phyloP scores from a whole-genome alignment of 179 eudicot genomes.

The Actinidia chinensis region DNA sequence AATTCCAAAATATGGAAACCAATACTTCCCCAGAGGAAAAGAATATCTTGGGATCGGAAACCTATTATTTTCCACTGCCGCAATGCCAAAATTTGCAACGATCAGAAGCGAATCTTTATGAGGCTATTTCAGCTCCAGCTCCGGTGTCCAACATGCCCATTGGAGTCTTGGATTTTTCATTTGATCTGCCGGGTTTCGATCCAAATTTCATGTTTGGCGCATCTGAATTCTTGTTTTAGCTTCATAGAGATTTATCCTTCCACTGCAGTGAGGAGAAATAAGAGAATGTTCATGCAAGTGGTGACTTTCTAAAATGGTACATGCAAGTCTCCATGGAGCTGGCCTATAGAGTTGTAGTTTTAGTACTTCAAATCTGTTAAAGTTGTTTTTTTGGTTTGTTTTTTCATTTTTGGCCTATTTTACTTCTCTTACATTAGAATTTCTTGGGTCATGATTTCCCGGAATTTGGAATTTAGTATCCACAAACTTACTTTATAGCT shows the following conservation, averaged over 20 bases:
- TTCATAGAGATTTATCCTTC: background rate
- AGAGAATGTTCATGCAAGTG: too few species aligned
- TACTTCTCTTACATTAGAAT: too few species aligned
- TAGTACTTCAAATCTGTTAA: too few species aligned
- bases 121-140: constrained; percentile 57
- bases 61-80: constrained; percentile 51
- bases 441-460: too few species aligned
- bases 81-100: constrained; percentile 38
- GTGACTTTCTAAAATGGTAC: too few species aligned
- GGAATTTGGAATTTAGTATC: too few species aligned
- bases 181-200: constrained; percentile 42
- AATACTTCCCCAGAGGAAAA: constrained; percentile 28
- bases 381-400: too few species aligned
- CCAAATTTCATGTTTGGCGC: constrained; percentile 46
- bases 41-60: constrained; percentile 42
- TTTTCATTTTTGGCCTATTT: too few species aligned
- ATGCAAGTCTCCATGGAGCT: too few species aligned
- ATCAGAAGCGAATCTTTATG: constrained; percentile 44
- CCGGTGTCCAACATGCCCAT: constrained; percentile 72
- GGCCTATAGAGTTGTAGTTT: too few species aligned
- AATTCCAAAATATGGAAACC: constrained; percentile 31
- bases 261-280: too few species aligned
- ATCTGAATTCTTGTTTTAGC: constrained; percentile 39
- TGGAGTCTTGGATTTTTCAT: constrained; percentile 48
- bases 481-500: too few species aligned